phyloP scores from a whole-genome alignment of 2,329 filamentous ascomycete genomes.

The Dactylellina parvicollis region DNA sequence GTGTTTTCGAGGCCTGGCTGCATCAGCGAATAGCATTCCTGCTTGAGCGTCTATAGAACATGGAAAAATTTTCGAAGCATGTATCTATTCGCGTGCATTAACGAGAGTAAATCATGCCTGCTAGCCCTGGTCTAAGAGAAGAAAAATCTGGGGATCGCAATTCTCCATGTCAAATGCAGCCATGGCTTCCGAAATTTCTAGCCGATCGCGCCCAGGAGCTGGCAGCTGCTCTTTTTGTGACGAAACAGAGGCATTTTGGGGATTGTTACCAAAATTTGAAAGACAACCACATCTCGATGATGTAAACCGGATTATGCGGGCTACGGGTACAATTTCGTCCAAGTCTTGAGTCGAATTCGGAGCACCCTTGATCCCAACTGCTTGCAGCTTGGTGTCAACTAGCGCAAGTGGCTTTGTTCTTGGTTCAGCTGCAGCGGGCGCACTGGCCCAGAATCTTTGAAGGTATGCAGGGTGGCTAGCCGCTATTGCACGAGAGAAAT shows the following conservation, averaged over 20 bases:
- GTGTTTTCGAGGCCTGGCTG: conserved; percentile 42
- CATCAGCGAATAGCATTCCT: conserved; percentile 1
- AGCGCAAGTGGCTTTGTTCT: neutral
- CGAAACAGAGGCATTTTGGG: conserved; percentile 6
- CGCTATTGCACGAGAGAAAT: no score
- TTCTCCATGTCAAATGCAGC: conserved; percentile 28
- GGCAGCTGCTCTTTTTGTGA: conserved; percentile 20
- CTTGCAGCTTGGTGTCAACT: neutral
- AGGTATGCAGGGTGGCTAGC: no score
- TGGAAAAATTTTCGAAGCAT: conserved; percentile 18
- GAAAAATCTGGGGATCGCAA: conserved; percentile 37
- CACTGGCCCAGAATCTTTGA: no score
- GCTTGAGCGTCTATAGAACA: neutral
- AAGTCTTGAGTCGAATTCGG: conserved; percentile 3
- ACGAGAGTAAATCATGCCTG: conserved; percentile 4
- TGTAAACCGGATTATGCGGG: conserved; percentile 22
- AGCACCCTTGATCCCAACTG: conserved; percentile 11
- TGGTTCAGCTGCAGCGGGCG: neutral
- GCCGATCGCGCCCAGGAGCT: conserved; percentile 12
- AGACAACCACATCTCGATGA: conserved; percentile 8
- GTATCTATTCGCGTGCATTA: conserved; percentile 29
- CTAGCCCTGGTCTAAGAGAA: conserved; percentile 6
- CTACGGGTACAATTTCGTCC: neutral
- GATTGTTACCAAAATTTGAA: neutral
- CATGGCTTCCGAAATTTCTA: conserved; percentile 16